Evolutionary conservation across 495 filamentous ascomycete genomes (phyloP).

Genomic region (Podospora australis): DNA sequence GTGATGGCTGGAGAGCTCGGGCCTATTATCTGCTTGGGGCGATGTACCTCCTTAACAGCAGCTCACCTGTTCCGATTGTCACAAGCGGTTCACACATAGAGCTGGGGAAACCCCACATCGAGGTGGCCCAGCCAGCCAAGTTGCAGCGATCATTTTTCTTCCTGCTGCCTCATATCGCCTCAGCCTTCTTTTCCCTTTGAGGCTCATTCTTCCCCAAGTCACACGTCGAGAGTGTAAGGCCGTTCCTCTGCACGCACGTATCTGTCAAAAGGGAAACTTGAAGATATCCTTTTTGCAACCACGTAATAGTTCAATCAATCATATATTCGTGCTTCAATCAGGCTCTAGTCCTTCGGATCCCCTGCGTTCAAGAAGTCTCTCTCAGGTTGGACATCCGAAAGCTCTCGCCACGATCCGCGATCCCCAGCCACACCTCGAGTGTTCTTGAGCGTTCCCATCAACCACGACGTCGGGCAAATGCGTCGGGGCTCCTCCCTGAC

Average conservation of each 20-base stretch:
- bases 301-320: no score
- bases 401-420: constrained; percentile 49
- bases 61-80: constrained; percentile 5
- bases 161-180: constrained; percentile 4
- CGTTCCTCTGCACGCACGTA: no score
- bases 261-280: no score
- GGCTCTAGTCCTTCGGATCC: neutral
- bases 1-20: no score
- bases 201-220: constrained; percentile 2
- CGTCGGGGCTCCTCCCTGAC: constrained; percentile 30
- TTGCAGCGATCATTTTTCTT: constrained; percentile 13
- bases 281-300: no score
- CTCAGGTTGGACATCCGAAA: constrained; percentile 6
- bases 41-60: constrained; percentile 6
- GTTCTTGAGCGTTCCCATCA: constrained; percentile 22
- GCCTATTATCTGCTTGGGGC: no score
- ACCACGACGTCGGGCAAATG: constrained; percentile 32
- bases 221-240: neutral
- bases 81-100: constrained; percentile 1
- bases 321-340: no score
- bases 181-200: constrained; percentile 7
- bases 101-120: neutral
- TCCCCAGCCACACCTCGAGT: constrained; percentile 42
- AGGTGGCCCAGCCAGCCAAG: constrained; percentile 6
- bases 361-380: neutral